Conservation (phyloP, 2,329 filamentous ascomycete genomes). For the Plenodomus tracheiphilus region DNA sequence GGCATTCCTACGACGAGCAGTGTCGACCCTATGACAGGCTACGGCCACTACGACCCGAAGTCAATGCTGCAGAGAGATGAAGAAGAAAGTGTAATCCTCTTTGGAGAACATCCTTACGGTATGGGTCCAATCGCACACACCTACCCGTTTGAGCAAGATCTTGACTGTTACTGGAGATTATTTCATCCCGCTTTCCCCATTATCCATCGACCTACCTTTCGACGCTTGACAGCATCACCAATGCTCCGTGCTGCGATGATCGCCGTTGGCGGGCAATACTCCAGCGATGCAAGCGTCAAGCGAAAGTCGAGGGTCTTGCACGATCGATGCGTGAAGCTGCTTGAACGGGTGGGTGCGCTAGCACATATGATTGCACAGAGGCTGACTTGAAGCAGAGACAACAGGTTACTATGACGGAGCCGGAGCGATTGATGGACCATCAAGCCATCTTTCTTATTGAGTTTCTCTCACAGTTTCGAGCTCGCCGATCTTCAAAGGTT, state of each 20-base stretch:
- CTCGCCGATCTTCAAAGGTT: constrained; percentile 42
- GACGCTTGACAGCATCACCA: constrained; percentile 41
- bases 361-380: neutral
- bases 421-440: constrained; percentile 45
- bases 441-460: constrained; percentile 52
- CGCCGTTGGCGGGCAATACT: constrained; percentile 49
- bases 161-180: constrained; percentile 51
- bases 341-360: constrained; percentile 35
- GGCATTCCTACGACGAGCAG: constrained; percentile 22
- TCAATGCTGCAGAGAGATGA: constrained; percentile 42
- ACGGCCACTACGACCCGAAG: constrained; percentile 33
- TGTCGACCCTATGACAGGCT: constrained; percentile 28
- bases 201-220: constrained; percentile 48
- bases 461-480: constrained; percentile 47
- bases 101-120: constrained; percentile 43
- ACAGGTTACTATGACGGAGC: constrained; percentile 24
- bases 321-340: constrained; percentile 47
- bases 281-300: constrained; percentile 38
- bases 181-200: constrained; percentile 52
- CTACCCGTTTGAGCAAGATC: constrained; percentile 45
- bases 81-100: constrained; percentile 40
- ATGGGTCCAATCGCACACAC: constrained; percentile 35
- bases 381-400: constrained; percentile 33
- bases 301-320: constrained; percentile 46
- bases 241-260: constrained; percentile 52